Evolutionary conservation across 2,329 filamentous ascomycete genomes (phyloP).

Genomic region (Curvularia eragrostidis): DNA sequence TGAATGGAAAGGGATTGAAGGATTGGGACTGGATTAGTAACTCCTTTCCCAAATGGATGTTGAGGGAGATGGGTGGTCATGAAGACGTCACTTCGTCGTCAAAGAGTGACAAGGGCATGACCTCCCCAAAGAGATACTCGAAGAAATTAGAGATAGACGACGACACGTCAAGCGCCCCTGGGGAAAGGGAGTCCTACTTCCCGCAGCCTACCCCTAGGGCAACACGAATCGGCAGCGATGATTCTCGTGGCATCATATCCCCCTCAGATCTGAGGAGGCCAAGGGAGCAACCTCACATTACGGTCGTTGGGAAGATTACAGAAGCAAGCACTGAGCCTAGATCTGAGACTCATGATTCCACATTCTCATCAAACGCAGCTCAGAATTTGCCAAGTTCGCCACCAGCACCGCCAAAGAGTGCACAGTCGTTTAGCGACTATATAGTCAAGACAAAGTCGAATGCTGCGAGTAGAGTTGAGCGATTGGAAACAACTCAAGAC

Average conservation of each 20-base stretch:
- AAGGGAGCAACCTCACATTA: conserved; percentile 22
- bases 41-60: conserved; percentile 43
- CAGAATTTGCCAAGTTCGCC: neutral
- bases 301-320: conserved; percentile 2
- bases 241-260: conserved; percentile 34
- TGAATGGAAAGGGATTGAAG: conserved; percentile 40
- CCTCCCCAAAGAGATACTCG: conserved; percentile 14
- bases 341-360: neutral
- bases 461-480: conserved; percentile 1
- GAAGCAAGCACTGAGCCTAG: neutral
- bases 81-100: neutral
- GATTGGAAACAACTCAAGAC: conserved; percentile 10
- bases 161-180: neutral
- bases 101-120: neutral
- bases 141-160: conserved; percentile 22
- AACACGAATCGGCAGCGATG: conserved; percentile 25
- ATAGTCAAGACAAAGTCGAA: conserved; percentile 2
- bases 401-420: conserved; percentile 10
- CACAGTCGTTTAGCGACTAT: conserved; percentile 1
- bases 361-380: neutral
- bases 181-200: conserved; percentile 18
- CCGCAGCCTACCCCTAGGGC: conserved; percentile 24
- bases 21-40: conserved; percentile 43
- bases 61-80: conserved; percentile 33
- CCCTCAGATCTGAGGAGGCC: conserved; percentile 44